Conservation (phyloP, 2,329 filamentous ascomycete genomes). For the Aspergillus jensenii region DNA sequence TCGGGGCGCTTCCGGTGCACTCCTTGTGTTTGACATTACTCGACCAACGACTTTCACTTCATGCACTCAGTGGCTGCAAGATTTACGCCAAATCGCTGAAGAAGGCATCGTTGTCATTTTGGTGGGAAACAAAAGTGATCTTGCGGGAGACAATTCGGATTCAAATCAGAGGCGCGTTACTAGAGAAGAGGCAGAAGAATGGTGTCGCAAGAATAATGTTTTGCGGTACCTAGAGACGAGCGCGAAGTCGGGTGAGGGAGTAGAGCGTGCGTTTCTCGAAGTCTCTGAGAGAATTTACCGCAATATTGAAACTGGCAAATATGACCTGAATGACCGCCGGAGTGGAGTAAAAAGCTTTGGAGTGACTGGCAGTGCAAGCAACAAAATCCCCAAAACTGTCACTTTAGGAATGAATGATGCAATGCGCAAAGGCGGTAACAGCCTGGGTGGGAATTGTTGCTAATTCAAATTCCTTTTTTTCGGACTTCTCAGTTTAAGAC, state of each 20-base stretch:
- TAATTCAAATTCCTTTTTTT: constrained; percentile 14
- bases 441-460: constrained; percentile 40
- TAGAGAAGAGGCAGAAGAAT: constrained; percentile 79
- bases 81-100: constrained; percentile 91
- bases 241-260: constrained; percentile 91
- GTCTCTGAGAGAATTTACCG: constrained; percentile 94
- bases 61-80: constrained; percentile 89
- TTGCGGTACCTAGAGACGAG: constrained; percentile 95
- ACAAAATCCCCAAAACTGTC: constrained; percentile 40
- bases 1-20: constrained; percentile 71
- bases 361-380: constrained; percentile 37
- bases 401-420: constrained; percentile 49
- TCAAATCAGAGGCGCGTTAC: constrained; percentile 71
- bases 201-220: constrained; percentile 82
- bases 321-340: constrained; percentile 89
- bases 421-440: constrained; percentile 42
- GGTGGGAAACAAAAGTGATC: constrained; percentile 92
- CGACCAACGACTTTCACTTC: constrained; percentile 81
- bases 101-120: constrained; percentile 92
- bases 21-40: constrained; percentile 94
- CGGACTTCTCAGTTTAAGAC: background rate
- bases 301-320: constrained; percentile 92
- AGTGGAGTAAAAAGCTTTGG: constrained; percentile 77
- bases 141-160: constrained; percentile 55
- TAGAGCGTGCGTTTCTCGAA: constrained; percentile 88